phyloP scores from a whole-genome alignment of 176 grass and related monocot genomes.

The Carex pumila region DNA sequence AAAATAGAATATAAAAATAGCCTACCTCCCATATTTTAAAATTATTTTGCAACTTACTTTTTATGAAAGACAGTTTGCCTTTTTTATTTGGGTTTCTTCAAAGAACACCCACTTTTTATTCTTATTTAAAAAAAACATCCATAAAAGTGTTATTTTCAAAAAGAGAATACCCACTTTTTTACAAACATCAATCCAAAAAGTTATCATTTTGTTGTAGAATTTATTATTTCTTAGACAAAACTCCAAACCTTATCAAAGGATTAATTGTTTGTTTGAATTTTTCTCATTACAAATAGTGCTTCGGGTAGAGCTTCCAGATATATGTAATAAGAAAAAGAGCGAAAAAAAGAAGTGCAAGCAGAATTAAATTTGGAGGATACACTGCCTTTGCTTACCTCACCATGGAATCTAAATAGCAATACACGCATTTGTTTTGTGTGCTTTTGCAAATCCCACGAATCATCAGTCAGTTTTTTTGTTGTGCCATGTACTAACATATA shows the following conservation, averaged over 20 bases:
- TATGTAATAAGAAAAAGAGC: background rate
- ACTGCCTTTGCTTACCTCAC: background rate
- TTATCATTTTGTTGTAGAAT: background rate
- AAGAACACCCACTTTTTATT: background rate
- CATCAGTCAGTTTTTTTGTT: background rate
- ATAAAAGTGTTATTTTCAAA: background rate
- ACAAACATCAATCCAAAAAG: background rate
- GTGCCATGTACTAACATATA: background rate
- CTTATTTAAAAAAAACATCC: background rate
- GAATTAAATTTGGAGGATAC: background rate
- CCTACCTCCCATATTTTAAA: background rate
- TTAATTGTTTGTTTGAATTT: background rate
- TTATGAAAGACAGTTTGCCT: background rate
- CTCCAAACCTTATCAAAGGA: background rate
- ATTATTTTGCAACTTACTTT: background rate
- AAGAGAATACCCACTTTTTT: background rate
- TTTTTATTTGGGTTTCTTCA: background rate
- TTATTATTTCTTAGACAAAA: background rate
- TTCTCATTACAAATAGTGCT: background rate
- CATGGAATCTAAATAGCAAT: background rate
- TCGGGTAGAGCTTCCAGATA: background rate
- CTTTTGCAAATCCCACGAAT: background rate
- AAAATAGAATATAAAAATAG: constrained; percentile 7
- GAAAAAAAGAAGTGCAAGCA: background rate
- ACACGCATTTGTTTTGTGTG: background rate